Evolutionary conservation across 1,284 basidiomycete species (phyloP), one percentile per base, ranked within the genome.

Genomic region (Apiotrichum veenhuisii): DNA sequence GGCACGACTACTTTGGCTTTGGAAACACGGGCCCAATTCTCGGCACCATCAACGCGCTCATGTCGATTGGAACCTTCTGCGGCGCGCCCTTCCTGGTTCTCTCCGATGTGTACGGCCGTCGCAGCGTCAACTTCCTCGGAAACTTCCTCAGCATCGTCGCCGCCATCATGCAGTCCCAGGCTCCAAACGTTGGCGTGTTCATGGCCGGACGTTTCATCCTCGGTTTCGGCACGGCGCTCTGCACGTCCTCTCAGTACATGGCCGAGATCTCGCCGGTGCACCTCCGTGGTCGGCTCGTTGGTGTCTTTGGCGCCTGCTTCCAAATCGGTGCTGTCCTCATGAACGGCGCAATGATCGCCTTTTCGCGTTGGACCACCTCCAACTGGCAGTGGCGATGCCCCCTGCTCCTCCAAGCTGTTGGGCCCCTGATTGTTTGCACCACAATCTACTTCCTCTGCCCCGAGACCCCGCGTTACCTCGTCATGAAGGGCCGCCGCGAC

Each of bases 311-410:
- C 45, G 70, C 74, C 27, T 73, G 73, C 7, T 82, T 56, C 65
- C 58, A 27, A 59, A 64, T 43, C 55, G 48, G 40, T 81, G 80
- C 68, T 82, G 78, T 65, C 81, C 82, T 63, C 54, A 82, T 44
- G 82, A 82, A 5, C 82, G 82, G 65, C 81, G 83, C 65, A 68
- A 77, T 38, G 77, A 81, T 83, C 74, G 81, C 82, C 72, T 80
- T 84, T 18, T 71, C 81, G 0, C 82, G 81, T 18, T 81, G 80
- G 25, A 75, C 70, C 50, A 80, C 70, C 63, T 44, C 64, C 20
- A 79, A 61, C 46, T 48, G 46, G 46, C 46, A 48, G 42, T 52
- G 50, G 50, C 40, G 50, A 17, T 14, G 20, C 20, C 50, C 50
- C 1, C 42, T 44, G 17, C 40, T 43, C 36, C 50, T 58, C n/a